Conservation (phyloP, 352 stramenopile genomes). For the Phytophthora pseudosyringae region DNA sequence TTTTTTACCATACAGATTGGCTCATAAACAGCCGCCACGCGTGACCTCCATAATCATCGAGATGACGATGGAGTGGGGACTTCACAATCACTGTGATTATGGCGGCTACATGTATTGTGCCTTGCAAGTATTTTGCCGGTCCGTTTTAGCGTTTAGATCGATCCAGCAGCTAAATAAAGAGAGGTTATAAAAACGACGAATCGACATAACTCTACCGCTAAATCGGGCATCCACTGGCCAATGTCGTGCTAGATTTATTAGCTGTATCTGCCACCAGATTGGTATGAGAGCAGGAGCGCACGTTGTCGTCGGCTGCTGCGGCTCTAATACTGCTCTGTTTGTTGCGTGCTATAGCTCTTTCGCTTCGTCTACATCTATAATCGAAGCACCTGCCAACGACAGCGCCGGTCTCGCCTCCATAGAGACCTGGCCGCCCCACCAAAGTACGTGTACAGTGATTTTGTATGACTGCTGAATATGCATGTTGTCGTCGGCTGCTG, state of each 20-base stretch:
- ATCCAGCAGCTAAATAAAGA: no score
- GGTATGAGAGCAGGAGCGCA: not conserved
- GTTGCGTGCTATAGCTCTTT: not conserved
- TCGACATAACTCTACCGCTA: not conserved
- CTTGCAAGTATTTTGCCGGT: not conserved
- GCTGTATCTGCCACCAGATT: not conserved
- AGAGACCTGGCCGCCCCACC: no score
- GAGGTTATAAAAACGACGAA: not conserved
- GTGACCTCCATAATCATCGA: conserved; percentile 4
- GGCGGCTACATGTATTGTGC: conserved; percentile 1
- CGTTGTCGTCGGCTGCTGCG: not conserved
- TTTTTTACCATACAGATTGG: no score
- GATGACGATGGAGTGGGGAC: not conserved
- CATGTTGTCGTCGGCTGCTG: not conserved
- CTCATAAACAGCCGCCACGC: no score
- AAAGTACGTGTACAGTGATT: no score
- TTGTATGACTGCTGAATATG: no score
- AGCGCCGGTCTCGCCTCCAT: not conserved
- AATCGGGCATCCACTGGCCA: not conserved
- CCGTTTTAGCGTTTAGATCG: not conserved
- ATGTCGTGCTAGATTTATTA: not conserved
- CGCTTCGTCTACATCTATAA: not conserved
- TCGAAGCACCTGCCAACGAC: not conserved
- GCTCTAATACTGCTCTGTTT: not conserved
- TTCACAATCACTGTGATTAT: no score